Base-by-base conservation (phyloP, 225 moss, liverwort and hornwort genomes). In the Bryoerythrophyllum caledonicum region DNA sequence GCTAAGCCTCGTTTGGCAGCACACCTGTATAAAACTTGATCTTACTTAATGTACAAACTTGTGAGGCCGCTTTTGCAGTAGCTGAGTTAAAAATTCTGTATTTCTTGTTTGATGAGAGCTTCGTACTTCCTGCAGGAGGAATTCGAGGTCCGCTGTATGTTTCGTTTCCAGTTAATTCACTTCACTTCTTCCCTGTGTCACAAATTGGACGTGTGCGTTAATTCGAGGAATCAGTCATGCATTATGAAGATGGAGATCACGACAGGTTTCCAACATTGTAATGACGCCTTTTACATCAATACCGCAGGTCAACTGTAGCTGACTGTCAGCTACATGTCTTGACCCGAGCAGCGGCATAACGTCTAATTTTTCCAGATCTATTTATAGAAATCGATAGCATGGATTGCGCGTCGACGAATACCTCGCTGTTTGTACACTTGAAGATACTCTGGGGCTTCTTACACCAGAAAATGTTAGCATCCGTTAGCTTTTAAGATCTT, bases 401-500 rank as follows among this genome's bases (percentile, higher is more conserved):
- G 43, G 20, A 52, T 41, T 60, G 60, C n/a, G 13, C 57, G 71
- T 81, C 55, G 67, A 52, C 70, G 30, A 77, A 70, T 75, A 68
- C 54, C 38, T 68, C 15, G 26, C 67, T 78, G 68, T 63, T 40
- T 68, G 26, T 78, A 24, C 53, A 68, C 21, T 64, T 41, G 25
- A 24, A 52, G 38, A 40, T 72, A 63, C 7, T 61, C 70, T 61
- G 54, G 23, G 23, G 54, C 23, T 54, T 54, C 14, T 10, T 10
- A 2, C 59, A 46, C 28, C 15, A 10, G 21, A 25, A 32, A 43
- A 32, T 58, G 59, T 34, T 63, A 56, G 48, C 37, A 46, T 75
- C 68, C 59, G 52, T 72, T 51, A 71, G 25, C 44, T 81, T 65
- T 77, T 65, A 30, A 88, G 67, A 63, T 89, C 86, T 79, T 86